Evolutionary conservation across 257 asterid species (phyloP), one percentile per base, ranked within the genome.

Genomic region (Jasminum sambac): DNA sequence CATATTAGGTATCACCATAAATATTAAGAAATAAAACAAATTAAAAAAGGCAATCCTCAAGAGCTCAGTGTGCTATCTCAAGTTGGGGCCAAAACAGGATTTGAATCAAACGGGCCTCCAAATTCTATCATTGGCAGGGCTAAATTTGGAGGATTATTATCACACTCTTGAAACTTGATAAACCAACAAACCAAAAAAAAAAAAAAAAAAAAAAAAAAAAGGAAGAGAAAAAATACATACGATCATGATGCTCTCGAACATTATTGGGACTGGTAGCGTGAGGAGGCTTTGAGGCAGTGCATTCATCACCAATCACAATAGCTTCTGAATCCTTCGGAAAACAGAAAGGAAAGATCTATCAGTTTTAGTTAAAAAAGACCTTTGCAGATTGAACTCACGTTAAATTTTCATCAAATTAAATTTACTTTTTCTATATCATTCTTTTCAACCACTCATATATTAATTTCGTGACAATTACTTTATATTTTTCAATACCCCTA

Each of bases 241-340:
- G 90, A 75, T 80, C 67, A 76, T 63, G 76, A 63, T 71, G 78
- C 77, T 79, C 87, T 43, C 68, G 76, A 34, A 75, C 74, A 67
- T 72, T 58, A 70, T 73, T 77, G 43, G 75, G 72, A 81, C 74
- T 78, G 39, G 63, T 34, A 57, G 76, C 55, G 63, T 62, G 42
- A 48, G 25, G 55, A 19, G 76, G 61, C 71, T 66, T 63, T 4
- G 66, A 30, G 63, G 74, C 77, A 70, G 81, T 81, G 70, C 48
- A 44, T 72, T 80, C 90, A 66, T 71, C 87, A 57, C 76, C 82
- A 64, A 36, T 76, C 70, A 37, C 73, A 79, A 66, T 76, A 71
- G 71, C 81, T 74, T 75, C 87, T 24, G 72, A 55, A 71, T 66
- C 84, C 94, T 84, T 78, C 43, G 14, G 66, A 36, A 2, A 66